Percentiles rank a stretch among this genome's conserved stretches.
These are phyloP conservation scores for Fimicolochytrium jonesii DNA, from an alignment of 192 early-diverging fungal genomes.

Conservation along the genomic window DNA sequence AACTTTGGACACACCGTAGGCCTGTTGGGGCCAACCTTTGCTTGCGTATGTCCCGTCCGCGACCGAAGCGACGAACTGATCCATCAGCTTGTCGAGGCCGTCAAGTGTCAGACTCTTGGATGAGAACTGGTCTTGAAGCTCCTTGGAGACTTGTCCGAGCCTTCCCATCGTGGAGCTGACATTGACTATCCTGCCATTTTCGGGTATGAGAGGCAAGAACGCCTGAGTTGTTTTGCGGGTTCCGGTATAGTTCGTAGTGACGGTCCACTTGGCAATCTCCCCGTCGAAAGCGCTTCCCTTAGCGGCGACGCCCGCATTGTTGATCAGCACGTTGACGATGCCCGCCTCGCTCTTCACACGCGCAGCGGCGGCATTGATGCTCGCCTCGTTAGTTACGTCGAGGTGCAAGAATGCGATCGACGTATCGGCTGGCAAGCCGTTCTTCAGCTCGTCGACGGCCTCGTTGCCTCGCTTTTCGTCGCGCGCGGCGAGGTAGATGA, in stretches of 20 bases:
- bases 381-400: not conserved
- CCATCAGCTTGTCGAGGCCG: constrained; percentile 3
- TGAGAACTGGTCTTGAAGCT: constrained; percentile 11
- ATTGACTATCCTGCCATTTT: constrained; percentile 6
- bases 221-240: not conserved
- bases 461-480: not conserved
- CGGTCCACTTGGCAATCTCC: not conserved
- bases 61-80: constrained; percentile 10
- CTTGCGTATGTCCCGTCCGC: constrained; percentile 12
- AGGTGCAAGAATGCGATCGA: constrained; percentile 1
- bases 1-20: constrained; percentile 13
- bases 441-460: not conserved
- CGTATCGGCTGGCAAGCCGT: not conserved
- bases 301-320: constrained; percentile 9
- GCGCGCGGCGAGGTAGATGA: constrained; percentile 12
- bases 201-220: constrained; percentile 3
- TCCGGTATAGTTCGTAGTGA: constrained; percentile 4
- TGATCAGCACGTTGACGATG: constrained; percentile 7
- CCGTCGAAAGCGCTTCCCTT: constrained; percentile 5
- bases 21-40: constrained; percentile 19
- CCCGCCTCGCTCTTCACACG: not conserved
- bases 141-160: not conserved
- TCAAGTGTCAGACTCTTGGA: not conserved
- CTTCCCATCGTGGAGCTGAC: constrained; percentile 10
- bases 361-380: not conserved